A percentile compares a stretch with the other conserved stretches of the same genome.
Evolutionary conservation across 1,284 basidiomycete genomes (phyloP).

Genomic region (Moesziomyces antarcticus): DNA sequence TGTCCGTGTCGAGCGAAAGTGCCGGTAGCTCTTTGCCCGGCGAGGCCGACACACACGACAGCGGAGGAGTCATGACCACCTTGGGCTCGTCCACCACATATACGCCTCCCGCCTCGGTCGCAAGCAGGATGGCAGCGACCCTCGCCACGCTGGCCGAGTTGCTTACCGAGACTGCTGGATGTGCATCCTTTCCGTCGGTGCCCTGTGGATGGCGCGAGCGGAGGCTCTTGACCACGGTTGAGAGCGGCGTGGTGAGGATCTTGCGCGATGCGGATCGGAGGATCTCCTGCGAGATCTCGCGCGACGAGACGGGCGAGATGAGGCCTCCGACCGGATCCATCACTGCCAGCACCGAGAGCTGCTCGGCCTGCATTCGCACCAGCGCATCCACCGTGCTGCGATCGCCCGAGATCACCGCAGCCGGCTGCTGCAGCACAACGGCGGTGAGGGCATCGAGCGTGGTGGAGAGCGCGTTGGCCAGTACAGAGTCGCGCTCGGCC

Average conservation of each 20-base stretch:
- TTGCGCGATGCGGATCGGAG: conserved; percentile 34
- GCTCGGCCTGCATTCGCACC: conserved; percentile 38
- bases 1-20: conserved; percentile 25
- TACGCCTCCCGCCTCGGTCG: conserved; percentile 28
- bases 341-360: conserved; percentile 28
- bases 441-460: conserved; percentile 15
- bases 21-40: conserved; percentile 25
- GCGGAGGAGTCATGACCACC: conserved; percentile 43
- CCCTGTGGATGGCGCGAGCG: conserved; percentile 41
- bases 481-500: conserved; percentile 17
- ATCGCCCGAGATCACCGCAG: conserved; percentile 38
- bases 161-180: conserved; percentile 44
- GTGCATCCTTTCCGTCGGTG: conserved; percentile 40
- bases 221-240: conserved; percentile 33
- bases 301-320: conserved; percentile 39
- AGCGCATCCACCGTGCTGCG: conserved; percentile 42
- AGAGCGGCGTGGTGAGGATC: conserved; percentile 41
- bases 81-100: conserved; percentile 42
- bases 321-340: conserved; percentile 41
- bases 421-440: conserved; percentile 18
- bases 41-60: conserved; percentile 37
- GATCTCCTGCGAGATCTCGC: conserved; percentile 40
- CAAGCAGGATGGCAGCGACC: conserved; percentile 38
- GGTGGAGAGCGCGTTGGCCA: conserved; percentile 16
- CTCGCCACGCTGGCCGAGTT: conserved; percentile 24